These are phyloP conservation scores for Dactylellina haptotyla DNA, from an alignment of 2,329 filamentous ascomycete genomes.

Conservation along the genomic window DNA sequence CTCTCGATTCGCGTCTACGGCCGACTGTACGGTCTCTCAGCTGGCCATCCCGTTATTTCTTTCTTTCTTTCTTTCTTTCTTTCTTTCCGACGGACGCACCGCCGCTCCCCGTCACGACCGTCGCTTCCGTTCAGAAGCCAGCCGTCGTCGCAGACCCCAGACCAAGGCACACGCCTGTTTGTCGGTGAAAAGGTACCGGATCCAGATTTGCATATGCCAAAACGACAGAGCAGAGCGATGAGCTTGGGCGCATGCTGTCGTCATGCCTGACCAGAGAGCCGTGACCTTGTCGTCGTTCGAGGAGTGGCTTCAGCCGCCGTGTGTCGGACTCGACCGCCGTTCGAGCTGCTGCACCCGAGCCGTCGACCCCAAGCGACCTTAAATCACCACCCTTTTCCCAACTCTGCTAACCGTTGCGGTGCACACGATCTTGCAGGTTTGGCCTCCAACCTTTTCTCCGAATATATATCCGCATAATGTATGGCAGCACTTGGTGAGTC, in stretches of 20 bases:
- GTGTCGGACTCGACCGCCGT: constrained; percentile 17
- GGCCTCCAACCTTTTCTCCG: constrained; percentile 46
- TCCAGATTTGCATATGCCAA: constrained; percentile 18
- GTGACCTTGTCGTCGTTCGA: neutral
- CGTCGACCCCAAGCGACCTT: constrained; percentile 36
- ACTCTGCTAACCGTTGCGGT: constrained; percentile 46
- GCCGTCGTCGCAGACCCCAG: neutral
- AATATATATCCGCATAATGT: constrained; percentile 52
- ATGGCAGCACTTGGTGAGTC: constrained; percentile 53
- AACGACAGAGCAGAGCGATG: constrained; percentile 1
- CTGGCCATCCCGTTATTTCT: too few relatives aligned
- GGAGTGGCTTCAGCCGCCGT: constrained; percentile 6
- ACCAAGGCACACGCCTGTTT: constrained; percentile 17
- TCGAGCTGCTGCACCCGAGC: constrained; percentile 47
- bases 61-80: neutral
- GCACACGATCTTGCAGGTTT: constrained; percentile 28
- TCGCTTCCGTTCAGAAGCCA: too few relatives aligned
- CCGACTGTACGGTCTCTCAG: too few relatives aligned
- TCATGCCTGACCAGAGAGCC: constrained; percentile 33
- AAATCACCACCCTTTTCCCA: constrained; percentile 20
- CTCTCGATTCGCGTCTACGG: too few relatives aligned
- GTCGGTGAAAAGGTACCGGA: constrained; percentile 46
- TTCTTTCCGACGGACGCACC: neutral
- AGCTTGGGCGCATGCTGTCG: constrained; percentile 36
- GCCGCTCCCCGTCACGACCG: neutral